A percentile compares a stretch with the other conserved stretches of the same genome.
Conservation (phyloP, 305 asterid species). For the Solanum hybrid region DNA sequence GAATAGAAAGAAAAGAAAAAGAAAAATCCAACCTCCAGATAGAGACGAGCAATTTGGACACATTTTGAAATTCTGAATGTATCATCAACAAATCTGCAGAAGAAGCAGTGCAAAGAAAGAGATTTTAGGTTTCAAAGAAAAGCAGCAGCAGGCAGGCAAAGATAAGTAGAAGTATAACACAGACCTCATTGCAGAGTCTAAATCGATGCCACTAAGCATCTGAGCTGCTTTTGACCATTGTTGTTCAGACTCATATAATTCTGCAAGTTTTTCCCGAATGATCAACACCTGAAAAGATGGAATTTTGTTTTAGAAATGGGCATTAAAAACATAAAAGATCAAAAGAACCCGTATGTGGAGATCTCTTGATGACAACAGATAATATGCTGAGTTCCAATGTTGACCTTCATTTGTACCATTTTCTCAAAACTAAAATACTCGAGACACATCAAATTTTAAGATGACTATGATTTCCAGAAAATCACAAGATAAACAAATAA, state of each 20-base stretch:
- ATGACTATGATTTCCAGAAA: neutral
- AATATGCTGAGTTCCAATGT: neutral
- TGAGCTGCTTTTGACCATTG: slow-evolving; percentile 98
- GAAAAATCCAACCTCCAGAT: slow-evolving; percentile 65
- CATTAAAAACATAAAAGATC: neutral
- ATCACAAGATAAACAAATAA: neutral
- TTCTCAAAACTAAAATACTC: neutral
- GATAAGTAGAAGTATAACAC: neutral
- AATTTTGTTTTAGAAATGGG: neutral
- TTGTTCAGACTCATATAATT: slow-evolving; percentile 81
- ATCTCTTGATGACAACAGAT: neutral
- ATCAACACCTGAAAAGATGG: slow-evolving; percentile 52
- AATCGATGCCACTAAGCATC: slow-evolving; percentile 98
- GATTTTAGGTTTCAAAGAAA: neutral
- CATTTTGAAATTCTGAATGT: slow-evolving; percentile 81
- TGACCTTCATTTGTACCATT: neutral
- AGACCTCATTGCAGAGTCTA: slow-evolving; percentile 98
- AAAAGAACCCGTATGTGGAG: neutral
- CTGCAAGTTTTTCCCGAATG: slow-evolving; percentile 92
- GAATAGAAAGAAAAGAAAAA: slow-evolving; percentile 2
- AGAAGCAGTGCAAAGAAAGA: slow-evolving; percentile 9
- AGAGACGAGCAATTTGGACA: slow-evolving; percentile 91
- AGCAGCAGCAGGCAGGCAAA: neutral
- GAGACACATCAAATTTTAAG: neutral
- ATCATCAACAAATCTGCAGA: slow-evolving; percentile 78